A percentile compares a stretch with the other conserved stretches of the same genome.
Evolutionary conservation across 2,329 filamentous ascomycete genomes (phyloP).

Genomic region (Waltergamsia citrina): DNA sequence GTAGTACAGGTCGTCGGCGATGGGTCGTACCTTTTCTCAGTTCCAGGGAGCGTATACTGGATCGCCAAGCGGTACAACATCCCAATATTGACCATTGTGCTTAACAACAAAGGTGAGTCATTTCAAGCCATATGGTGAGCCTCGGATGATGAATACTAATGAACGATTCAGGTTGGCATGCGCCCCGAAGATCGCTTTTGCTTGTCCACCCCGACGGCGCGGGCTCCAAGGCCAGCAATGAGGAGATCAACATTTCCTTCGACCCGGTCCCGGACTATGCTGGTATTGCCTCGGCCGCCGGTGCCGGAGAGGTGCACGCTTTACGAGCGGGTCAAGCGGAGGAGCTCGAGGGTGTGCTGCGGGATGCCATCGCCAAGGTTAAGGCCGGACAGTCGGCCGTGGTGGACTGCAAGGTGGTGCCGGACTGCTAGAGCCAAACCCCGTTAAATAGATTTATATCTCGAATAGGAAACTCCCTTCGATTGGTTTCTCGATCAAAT

Average conservation of each 20-base stretch:
- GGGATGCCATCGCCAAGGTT: constrained; percentile 40
- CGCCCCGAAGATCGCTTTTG: constrained; percentile 44
- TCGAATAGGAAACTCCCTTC: no score
- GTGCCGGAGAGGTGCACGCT: constrained; percentile 41
- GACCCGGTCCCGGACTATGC: constrained; percentile 48
- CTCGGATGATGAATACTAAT: no score
- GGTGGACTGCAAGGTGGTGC: constrained; percentile 40
- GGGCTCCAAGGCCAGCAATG: constrained; percentile 45
- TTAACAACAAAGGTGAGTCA: constrained; percentile 44
- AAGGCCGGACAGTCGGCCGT: constrained; percentile 41
- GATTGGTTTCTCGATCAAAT: no score
- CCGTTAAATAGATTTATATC: no score
- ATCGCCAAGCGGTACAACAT: constrained; percentile 43
- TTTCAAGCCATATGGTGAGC: constrained; percentile 5
- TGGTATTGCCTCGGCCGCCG: constrained; percentile 51
- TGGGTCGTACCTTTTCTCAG: constrained; percentile 45
- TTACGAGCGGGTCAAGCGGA: constrained; percentile 34
- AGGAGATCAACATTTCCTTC: constrained; percentile 54
- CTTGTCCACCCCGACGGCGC: constrained; percentile 49
- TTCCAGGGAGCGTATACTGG: constrained; percentile 47
- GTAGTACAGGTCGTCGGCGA: constrained; percentile 48
- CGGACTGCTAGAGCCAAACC: constrained; percentile 29
- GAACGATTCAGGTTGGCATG: constrained; percentile 41
- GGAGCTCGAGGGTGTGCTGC: constrained; percentile 35
- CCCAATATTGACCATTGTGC: constrained; percentile 42